Evolutionary conservation across 2,329 filamentous ascomycete species (phyloP), one percentile per base, ranked within the genome.

Genomic region (Neocatenulostroma microsporum): DNA sequence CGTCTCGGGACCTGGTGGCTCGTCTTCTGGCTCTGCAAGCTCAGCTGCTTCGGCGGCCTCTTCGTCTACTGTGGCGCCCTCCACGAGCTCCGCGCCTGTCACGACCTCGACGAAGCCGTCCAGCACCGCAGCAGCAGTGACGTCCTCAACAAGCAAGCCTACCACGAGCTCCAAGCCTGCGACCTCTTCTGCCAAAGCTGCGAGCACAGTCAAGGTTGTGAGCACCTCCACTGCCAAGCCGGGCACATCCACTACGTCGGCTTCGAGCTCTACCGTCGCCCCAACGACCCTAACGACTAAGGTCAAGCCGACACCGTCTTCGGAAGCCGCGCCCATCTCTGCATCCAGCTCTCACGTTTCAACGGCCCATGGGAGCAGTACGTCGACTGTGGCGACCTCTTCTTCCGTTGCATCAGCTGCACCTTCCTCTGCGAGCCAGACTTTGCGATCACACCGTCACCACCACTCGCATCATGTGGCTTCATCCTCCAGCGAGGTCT

Each of bases 1-100:
- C 4, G 40, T 56, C 24, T 30, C 37, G 13, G 51, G 50, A 8
- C 45, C 53, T 19, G 44, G 37, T 33, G 33, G 34, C 11, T 39
- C 38, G 19, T 27, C 34, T 5, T 36, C 34, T 28, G 25, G 39
- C 17, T 28, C 40, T 10, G 29, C 41, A 2, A 30, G 35, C n/a
- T 26, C 44, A 18, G 31, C 37, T 21, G 23, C 27, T 14, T 21
- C 36, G 18, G 25, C 42, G 14, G 12, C 27, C 19, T 30, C 27
- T 6, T 5, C 7, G 5, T 9, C 27, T 5, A 6, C n/a, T 5
- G 12, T 4, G 27, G 14, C 8, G 5, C 5, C 27, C 14, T 30
- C n/a, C n/a, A n/a, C n/a, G n/a, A 30, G 27, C 30, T 21, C 18
- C 4, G 21, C 20, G 30, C 9, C 30, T 12, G 14, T 32, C 9